Evolutionary conservation across 805 yeast species (phyloP), one percentile per base, ranked within the genome.

Genomic region (Schwanniomyces pseudopolymorphus): DNA sequence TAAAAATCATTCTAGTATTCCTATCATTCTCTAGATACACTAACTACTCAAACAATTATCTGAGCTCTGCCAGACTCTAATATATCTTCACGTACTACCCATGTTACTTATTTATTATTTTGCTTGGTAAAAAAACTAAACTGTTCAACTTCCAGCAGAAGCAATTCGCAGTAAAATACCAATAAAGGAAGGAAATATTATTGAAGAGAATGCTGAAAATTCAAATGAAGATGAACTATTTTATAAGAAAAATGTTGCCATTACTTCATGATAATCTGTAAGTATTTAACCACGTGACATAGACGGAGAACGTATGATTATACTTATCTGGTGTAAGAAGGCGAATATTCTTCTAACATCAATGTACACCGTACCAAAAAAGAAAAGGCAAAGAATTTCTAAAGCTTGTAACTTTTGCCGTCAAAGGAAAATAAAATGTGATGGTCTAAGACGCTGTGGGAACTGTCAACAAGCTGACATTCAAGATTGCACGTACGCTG

Each of bases 71-170:
- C 11, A 31, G 35, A 14, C 19, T 16, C 7, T 16, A 16, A 14
- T 31, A 16, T 31, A 36, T 19, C 52, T 60, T 63, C 78, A 83
- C 89, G 76, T 83, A 83, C 89, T 83, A 80, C 87, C 76, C 89
- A 83, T 83, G 75, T 70, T 81, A 74, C 68, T 71, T 75, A 70
- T 70, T 72, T 59, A 54, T 59, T 55, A 52, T 54, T 51, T 42
- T 31, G 26, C 39, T 33, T 44, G 11, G n/a, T 20, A 13, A 21
- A 36, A 36, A 36, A 36, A 36, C 25, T 36, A 20, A 44, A 49
- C 49, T 45, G n/a, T 42, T 41, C 39, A 33, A 45, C 40, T 37
- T 40, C 25, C 38, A 47, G n/a, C n/a, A n/a, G n/a, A n/a, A n/a
- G n/a, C n/a, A n/a, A n/a, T n/a, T n/a, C n/a, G n/a, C n/a, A n/a